Percentiles rank a stretch among this genome's conserved stretches.
These are phyloP conservation scores for Saccharomycopsis olivae DNA, from an alignment of 805 yeast genomes.

Conservation along the genomic window DNA sequence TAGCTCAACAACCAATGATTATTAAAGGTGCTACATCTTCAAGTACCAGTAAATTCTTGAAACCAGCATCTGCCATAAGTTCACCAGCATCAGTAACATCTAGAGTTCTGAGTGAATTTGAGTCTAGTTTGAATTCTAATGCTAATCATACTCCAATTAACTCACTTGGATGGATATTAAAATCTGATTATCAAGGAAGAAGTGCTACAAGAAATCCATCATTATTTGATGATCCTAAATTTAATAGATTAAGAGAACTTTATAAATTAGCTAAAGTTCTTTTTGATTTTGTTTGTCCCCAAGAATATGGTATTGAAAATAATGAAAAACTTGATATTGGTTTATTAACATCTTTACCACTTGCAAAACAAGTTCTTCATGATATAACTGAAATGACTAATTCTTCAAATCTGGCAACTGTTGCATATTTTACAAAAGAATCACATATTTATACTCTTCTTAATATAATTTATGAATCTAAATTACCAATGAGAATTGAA, in stretches of 20 bases:
- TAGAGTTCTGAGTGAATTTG: neutral
- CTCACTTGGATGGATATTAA: slow-evolving; percentile 64
- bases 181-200: slow-evolving; percentile 25
- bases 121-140: too few species aligned
- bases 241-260: slow-evolving; percentile 73
- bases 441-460: slow-evolving; percentile 90
- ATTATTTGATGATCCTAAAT: slow-evolving; percentile 79
- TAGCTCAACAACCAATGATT: slow-evolving; percentile 1
- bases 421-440: slow-evolving; percentile 91
- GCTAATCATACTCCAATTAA: slow-evolving; percentile 39
- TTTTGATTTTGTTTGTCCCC: slow-evolving; percentile 97
- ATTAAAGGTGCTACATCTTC: slow-evolving; percentile 1
- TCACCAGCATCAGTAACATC: neutral
- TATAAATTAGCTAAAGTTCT: slow-evolving; percentile 84
- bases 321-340: slow-evolving; percentile 95
- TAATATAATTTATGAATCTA: slow-evolving; percentile 84
- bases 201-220: slow-evolving; percentile 28
- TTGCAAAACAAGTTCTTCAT: slow-evolving; percentile 74
- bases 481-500: slow-evolving; percentile 89
- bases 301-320: slow-evolving; percentile 95
- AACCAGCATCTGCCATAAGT: neutral
- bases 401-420: slow-evolving; percentile 72
- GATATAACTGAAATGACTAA: slow-evolving; percentile 75
- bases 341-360: slow-evolving; percentile 81
- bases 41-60: neutral